Evolutionary conservation across 192 early-diverging fungal genomes (phyloP), one percentile per base, ranked within the genome.

Genomic region (Coemansia asiatica): DNA sequence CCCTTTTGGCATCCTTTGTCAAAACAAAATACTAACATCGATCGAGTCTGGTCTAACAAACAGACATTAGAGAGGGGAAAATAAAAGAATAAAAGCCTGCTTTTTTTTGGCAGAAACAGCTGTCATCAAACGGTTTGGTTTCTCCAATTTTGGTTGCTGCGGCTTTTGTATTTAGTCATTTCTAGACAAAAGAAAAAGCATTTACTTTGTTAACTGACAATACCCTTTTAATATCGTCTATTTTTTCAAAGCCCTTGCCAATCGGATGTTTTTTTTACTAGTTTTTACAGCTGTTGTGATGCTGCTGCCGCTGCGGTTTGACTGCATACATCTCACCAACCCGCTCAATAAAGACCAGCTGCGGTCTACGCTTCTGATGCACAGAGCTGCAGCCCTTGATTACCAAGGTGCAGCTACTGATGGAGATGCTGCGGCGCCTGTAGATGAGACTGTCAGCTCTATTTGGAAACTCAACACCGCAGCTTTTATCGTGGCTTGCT

Each of bases 311-410:
- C 31, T 40, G 57, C 21, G 71, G 67, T 48, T 28, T 26, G 38
- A 73, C 63, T 18, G 29, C 47, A 27, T 72, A 80, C 25, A 10
- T 60, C 19, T 47, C 48, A 26, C 62, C 66, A 1, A 56, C 63
- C 23, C 51, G 31, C 4, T 54, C 55, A 25, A 80, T 60, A n/a
- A 54, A 55, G 1, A 80, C 78, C 26, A 80, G 56, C 68, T 60
- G 78, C 59, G 78, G 78, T 23, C 46, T 65, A 47, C 51, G 51
- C 33, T 50, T 33, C 27, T 27, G 40, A 21, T 28, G 44, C 25
- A 28, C 23, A 22, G 18, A 16, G 18, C 23, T 60, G 18, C 23
- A 53, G 22, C 56, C 19, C 33, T 47, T 56, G 31, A 72, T 36
- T 6, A 26, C 50, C 7, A 64, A 16, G 25, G 64, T 49, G 48